Evolutionary conservation across 352 stramenopile genomes (phyloP).

Genomic region (Globisporangium yorkense): DNA sequence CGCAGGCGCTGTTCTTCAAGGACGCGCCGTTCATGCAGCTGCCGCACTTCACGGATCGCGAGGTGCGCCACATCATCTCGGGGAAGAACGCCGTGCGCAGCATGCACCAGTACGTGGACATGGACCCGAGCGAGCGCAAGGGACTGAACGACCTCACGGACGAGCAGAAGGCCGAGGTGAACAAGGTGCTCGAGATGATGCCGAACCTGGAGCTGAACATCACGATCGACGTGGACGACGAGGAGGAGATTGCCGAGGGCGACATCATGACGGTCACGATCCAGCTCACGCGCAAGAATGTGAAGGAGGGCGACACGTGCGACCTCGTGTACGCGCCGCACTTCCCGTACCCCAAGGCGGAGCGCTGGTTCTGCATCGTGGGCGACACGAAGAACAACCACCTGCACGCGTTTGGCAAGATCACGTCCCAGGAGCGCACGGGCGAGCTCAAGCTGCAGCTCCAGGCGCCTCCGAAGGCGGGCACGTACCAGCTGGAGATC

Average conservation of each 20-base stretch:
- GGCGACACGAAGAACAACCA: constrained; percentile 92
- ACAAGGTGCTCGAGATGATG: constrained; percentile 91
- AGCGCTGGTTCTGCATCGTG: constrained; percentile 97
- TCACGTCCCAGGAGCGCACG: constrained; percentile 87
- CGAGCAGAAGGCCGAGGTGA: constrained; percentile 91
- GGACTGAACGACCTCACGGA: constrained; percentile 89
- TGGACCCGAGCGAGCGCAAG: constrained; percentile 91
- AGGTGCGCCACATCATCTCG: constrained; percentile 90
- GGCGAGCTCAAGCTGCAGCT: constrained; percentile 94
- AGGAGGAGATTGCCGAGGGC: constrained; percentile 96
- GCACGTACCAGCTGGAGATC: constrained; percentile 96
- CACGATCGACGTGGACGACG: constrained; percentile 87
- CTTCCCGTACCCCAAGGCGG: constrained; percentile 94
- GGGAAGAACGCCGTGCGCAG: constrained; percentile 90
- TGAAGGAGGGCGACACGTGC: constrained; percentile 92
- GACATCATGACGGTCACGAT: constrained; percentile 98
- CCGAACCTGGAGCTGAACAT: constrained; percentile 92
- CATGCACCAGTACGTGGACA: constrained; percentile 93
- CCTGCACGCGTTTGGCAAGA: constrained; percentile 95
- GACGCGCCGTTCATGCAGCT: constrained; percentile 89
- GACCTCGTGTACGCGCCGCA: constrained; percentile 94
- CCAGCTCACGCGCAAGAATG: constrained; percentile 95
- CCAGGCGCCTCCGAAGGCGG: constrained; percentile 91
- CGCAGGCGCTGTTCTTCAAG: constrained; percentile 95
- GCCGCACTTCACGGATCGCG: constrained; percentile 82